These are phyloP conservation scores for Thraustochytrium striatum DNA, from an alignment of 352 stramenopile genomes.

Conservation along the genomic window DNA sequence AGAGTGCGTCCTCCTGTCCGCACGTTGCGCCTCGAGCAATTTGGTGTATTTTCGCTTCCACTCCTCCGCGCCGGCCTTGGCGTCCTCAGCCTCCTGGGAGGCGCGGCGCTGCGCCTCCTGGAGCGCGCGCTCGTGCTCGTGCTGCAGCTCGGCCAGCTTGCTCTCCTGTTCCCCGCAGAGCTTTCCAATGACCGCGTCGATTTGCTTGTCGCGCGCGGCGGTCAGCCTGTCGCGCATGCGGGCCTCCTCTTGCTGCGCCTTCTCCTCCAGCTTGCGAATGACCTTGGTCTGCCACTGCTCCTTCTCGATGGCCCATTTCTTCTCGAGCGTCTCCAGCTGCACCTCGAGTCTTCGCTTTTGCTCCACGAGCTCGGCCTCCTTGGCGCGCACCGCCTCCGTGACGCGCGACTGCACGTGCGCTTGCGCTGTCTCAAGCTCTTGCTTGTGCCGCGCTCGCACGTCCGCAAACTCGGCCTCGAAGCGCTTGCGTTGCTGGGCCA, in stretches of 20 bases:
- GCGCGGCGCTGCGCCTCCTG: neutral
- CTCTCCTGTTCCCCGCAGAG: conserved; percentile 41
- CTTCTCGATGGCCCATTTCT: conserved; percentile 44
- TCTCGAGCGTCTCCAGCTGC: conserved; percentile 27
- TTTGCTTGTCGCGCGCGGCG: conserved; percentile 39
- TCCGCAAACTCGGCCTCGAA: conserved; percentile 38
- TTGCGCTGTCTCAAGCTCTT: conserved; percentile 20
- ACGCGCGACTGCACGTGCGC: neutral
- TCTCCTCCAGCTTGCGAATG: conserved; percentile 41
- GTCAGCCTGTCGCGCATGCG: conserved; percentile 23
- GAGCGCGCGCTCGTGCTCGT: neutral
- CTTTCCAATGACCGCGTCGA: conserved; percentile 40
- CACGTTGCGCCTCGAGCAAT: neutral
- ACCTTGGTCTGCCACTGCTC: conserved; percentile 33
- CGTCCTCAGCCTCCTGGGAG: neutral
- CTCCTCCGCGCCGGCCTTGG: neutral
- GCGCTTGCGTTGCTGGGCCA: neutral
- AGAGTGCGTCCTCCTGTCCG: conserved; percentile 6
- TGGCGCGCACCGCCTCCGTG: neutral
- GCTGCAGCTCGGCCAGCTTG: neutral
- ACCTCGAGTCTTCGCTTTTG: conserved; percentile 34
- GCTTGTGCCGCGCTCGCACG: neutral
- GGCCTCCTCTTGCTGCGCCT: neutral
- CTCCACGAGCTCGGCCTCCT: conserved; percentile 11
- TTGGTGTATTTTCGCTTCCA: conserved; percentile 17